Conservation (phyloP, 441 rosid species). For the Gossypium aridum region DNA sequence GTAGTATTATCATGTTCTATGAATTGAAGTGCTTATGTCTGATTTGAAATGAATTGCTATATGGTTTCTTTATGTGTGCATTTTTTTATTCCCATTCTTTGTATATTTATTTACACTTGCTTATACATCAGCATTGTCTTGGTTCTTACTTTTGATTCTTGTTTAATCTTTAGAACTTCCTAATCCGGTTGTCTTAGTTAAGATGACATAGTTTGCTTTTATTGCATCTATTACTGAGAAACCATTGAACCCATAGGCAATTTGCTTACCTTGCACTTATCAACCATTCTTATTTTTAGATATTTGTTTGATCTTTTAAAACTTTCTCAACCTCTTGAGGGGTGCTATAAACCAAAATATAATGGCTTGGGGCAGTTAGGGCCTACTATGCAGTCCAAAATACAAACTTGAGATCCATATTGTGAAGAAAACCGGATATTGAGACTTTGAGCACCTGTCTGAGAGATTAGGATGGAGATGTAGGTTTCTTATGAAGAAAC, state of each 20-base stretch:
- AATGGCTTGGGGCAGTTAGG: not conserved
- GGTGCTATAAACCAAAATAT: not conserved
- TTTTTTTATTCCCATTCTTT: not conserved
- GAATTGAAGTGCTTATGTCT: not conserved
- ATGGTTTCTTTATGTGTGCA: not conserved
- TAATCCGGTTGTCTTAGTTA: not conserved
- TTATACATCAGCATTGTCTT: not conserved
- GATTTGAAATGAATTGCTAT: not conserved
- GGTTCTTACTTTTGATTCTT: not conserved
- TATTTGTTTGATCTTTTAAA: not conserved
- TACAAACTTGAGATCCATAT: not conserved
- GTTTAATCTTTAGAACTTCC: not conserved
- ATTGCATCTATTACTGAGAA: not conserved
- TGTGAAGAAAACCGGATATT: not conserved
- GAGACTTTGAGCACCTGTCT: not conserved
- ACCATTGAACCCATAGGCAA: not conserved
- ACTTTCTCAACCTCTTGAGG: not conserved
- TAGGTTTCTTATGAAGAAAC: not conserved
- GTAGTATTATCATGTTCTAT: not conserved
- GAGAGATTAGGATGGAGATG: slow-evolving; percentile 1
- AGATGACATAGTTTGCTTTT: not conserved
- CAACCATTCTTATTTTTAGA: not conserved
- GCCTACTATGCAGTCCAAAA: not conserved
- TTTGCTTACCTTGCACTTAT: not conserved
- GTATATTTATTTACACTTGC: not conserved